Evolutionary conservation across 768 basidiomycete genomes (phyloP), one percentile per base, ranked within the genome.

Genomic region (Amylocystis lapponica): DNA sequence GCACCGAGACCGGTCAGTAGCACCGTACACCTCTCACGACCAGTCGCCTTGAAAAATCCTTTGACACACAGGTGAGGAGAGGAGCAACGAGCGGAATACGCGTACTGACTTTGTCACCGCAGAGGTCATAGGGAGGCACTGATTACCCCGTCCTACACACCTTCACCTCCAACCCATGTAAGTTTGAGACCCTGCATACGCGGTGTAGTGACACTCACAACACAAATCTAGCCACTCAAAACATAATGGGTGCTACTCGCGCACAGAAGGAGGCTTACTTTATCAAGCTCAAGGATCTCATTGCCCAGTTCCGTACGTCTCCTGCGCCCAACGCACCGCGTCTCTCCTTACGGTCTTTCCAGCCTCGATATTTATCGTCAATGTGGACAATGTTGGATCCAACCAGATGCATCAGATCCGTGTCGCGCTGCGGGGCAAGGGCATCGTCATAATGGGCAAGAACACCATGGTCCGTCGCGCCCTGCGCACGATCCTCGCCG

Each of bases 391-490:
- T 72, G 96, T 99, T 64, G 90, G 93, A 46, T 97, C 94, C 49
- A 96, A 97, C 78, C 96, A 99, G 73, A 94, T 97, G 86, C 93
- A 96, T 62, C 92, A 95, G 67, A 94, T 95, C 53, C 92, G 88
- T 76, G 86, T 83, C 42, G 75, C 94, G 39, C 91, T 99, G 67
- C 91, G 96, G 58, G 92, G 93, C 61, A 92, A 89, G 67, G 96
- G 90, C 74, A 72, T 93, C 48, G 93, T 99, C 54, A 70, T 99
- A 58, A 99, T 99, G 96, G 96, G 96, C 64, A 99, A 99, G 75
- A 99, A 99, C 83, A 99, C 96, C 64, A 97, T 98, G 95, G 94
- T 99, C 59, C 90, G 96, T 73, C 91, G 96, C 59, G 96, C 93
- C 48, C 79, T 99, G 50, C 92, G 96, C 52, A 76, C 83, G 59